Evolutionary conservation across 345 rosid species (phyloP).

Genomic region (Melastoma malabathricum): DNA sequence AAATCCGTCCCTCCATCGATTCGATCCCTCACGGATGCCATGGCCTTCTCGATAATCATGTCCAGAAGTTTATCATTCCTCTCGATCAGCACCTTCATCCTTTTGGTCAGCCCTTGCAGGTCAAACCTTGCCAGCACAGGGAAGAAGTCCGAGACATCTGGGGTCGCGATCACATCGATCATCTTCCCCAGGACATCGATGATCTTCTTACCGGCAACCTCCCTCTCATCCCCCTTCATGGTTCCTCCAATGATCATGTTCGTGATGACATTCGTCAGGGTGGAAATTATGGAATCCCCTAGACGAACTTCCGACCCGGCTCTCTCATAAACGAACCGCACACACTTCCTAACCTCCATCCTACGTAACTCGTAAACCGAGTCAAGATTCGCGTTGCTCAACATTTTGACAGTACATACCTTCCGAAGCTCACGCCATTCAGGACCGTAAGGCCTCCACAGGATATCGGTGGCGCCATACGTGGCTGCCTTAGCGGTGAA

Average conservation of each 20-base stretch:
- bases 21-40: no score
- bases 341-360: constrained; percentile 16
- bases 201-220: constrained; percentile 7
- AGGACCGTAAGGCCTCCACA: constrained; percentile 24
- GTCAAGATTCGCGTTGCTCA: constrained; percentile 23
- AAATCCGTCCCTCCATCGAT: no score
- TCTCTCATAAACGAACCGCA: constrained; percentile 9
- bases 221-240: constrained; percentile 21
- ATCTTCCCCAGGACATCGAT: no score
- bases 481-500: constrained; percentile 6
- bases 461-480: constrained; percentile 22
- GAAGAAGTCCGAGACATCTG: no score
- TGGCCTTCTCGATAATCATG: no score
- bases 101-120: no score
- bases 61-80: no score
- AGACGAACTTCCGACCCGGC: constrained; percentile 20
- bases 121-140: no score
- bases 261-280: constrained; percentile 29
- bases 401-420: constrained; percentile 12
- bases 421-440: constrained; percentile 34
- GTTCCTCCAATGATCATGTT: constrained; percentile 42
- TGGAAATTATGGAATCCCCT: constrained; percentile 22
- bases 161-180: no score
- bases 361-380: constrained; percentile 19
- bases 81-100: no score